These are phyloP conservation scores for Trypanosoma rangeli DNA, from an alignment of 208 protist species.

Conservation along the genomic window DNA sequence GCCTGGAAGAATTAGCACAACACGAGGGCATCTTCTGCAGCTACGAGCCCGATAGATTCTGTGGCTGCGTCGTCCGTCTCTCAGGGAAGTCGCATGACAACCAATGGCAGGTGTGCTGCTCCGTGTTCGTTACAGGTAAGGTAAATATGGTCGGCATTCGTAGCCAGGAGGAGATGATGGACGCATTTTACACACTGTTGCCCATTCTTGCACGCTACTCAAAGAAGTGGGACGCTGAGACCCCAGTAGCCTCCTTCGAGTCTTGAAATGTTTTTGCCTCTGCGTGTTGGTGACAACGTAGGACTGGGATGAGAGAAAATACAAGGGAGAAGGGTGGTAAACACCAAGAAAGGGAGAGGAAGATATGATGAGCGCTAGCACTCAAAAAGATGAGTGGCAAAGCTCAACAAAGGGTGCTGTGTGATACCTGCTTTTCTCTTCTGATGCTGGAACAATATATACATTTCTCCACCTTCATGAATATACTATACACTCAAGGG, in stretches of 20 bases:
- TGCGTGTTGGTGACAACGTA: neutral
- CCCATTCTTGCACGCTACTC: constrained; percentile 58
- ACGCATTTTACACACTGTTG: constrained; percentile 81
- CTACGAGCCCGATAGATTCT: constrained; percentile 88
- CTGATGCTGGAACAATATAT: neutral
- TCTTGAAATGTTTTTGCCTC: neutral
- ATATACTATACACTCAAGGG: no score
- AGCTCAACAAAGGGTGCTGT: neutral
- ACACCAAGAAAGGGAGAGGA: constrained; percentile 1
- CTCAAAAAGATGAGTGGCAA: neutral
- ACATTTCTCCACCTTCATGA: no score
- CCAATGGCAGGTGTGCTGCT: constrained; percentile 69
- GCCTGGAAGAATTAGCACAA: constrained; percentile 65
- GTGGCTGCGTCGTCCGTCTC: constrained; percentile 73
- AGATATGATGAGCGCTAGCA: neutral
- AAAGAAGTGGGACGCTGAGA: constrained; percentile 36
- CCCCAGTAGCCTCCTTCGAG: neutral
- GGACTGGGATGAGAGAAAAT: neutral
- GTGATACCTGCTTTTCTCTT: neutral
- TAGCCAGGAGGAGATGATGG: constrained; percentile 75
- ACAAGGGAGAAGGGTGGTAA: neutral
- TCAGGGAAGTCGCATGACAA: constrained; percentile 56
- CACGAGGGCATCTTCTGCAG: constrained; percentile 58
- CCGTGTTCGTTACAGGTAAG: constrained; percentile 86
- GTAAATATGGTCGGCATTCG: constrained; percentile 78